Conservation (phyloP, 352 stramenopile genomes). For the Phytopythium aichiense region DNA sequence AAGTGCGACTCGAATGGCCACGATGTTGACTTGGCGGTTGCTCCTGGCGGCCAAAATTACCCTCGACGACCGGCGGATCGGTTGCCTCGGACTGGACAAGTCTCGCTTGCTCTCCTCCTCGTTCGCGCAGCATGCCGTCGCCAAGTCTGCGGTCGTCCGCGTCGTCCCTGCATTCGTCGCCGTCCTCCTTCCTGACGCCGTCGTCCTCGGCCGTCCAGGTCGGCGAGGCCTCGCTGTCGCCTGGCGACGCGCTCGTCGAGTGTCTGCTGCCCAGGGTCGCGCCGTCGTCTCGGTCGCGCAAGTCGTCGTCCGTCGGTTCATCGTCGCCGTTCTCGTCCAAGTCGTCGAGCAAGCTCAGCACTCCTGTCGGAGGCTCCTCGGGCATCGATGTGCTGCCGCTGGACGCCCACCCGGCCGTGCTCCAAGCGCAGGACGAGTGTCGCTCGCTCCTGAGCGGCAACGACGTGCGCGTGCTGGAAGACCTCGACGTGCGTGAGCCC, state of each 20-base stretch:
- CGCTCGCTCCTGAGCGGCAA: conserved; percentile 59
- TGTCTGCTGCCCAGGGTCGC: conserved; percentile 41
- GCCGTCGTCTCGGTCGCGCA: not conserved
- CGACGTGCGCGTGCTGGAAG: conserved; percentile 58
- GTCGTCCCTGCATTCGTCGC: conserved; percentile 9
- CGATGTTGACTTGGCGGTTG: not conserved
- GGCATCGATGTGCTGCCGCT: conserved; percentile 38
- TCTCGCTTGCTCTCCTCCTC: not conserved
- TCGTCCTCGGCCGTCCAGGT: conserved; percentile 47
- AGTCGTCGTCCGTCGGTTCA: not conserved
- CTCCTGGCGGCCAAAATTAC: not conserved
- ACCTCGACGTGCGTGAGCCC: conserved; percentile 74
- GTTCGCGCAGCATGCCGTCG: conserved; percentile 13
- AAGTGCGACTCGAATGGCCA: no score
- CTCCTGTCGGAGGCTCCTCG: conserved; percentile 2
- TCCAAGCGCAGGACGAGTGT: conserved; percentile 59
- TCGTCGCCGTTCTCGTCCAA: not conserved
- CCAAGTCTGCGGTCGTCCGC: conserved; percentile 13
- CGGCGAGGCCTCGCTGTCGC: conserved; percentile 45
- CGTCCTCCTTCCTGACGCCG: conserved; percentile 13
- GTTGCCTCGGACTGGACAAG: not conserved
- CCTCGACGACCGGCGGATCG: not conserved
- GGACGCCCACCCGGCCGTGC: conserved; percentile 41
- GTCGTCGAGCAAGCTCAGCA: not conserved
- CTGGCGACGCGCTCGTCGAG: conserved; percentile 53